Conservation (phyloP, 495 filamentous ascomycete genomes). For the Penicillium riverlandense region DNA sequence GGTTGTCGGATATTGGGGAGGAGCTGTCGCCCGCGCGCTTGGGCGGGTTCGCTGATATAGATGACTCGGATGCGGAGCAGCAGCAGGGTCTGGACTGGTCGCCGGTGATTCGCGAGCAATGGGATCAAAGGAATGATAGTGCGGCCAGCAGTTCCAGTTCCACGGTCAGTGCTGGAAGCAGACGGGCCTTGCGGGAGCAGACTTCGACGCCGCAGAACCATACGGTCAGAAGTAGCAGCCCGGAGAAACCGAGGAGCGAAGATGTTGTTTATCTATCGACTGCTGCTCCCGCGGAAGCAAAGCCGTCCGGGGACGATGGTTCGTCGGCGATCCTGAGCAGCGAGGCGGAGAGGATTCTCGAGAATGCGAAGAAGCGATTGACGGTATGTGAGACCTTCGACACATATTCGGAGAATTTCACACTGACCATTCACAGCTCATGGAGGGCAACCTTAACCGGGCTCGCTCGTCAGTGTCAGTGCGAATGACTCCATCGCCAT, state of each 20-base stretch:
- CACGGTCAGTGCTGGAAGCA: constrained; percentile 32
- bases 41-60: constrained; percentile 10
- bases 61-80: not conserved
- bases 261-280: too few species aligned
- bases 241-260: too few species aligned
- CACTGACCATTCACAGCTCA: constrained; percentile 48
- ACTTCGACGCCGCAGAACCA: constrained; percentile 10
- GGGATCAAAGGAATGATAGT: not conserved
- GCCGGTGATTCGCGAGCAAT: constrained; percentile 6
- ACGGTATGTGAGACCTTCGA: constrained; percentile 52
- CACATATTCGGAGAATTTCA: not conserved
- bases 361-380: constrained; percentile 81
- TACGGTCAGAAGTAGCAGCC: not conserved
- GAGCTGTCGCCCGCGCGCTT: constrained; percentile 30
- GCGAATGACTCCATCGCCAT: constrained; percentile 50
- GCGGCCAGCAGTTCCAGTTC: constrained; percentile 30
- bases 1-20: constrained; percentile 70
- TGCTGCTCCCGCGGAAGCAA: constrained; percentile 19
- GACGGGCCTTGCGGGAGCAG: constrained; percentile 12
- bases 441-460: constrained; percentile 82
- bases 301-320: constrained; percentile 42
- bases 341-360: constrained; percentile 79
- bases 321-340: constrained; percentile 71
- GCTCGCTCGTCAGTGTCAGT: constrained; percentile 72
- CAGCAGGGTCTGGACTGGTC: constrained; percentile 9